Evolutionary conservation across 176 grass and related monocot genomes (phyloP), one percentile per base, ranked within the genome.

Genomic region (Bothriochloa decipiens): DNA sequence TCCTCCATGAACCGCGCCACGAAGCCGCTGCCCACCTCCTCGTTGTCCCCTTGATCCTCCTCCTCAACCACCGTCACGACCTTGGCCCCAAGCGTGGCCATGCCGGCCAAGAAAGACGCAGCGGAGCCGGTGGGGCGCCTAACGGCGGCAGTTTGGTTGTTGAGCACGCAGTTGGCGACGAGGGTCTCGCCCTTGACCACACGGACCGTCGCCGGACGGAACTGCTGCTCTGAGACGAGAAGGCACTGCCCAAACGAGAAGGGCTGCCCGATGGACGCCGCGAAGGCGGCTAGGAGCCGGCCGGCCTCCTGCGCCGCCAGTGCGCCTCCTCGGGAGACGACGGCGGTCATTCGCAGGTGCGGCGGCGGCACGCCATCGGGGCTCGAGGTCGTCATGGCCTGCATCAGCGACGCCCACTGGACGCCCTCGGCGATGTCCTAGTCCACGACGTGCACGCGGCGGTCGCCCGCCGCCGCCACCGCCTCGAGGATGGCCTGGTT

Each of bases 401-500:
- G 89, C 89, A 94, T 91, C 78, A 94, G 83, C 6, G 89, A 91
- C 32, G 92, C 84, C 92, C 92, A 94, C 89, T 94, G 92, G 60
- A 91, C 89, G 22, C 92, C 92, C 84, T 91, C 92, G 41, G 92
- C 89, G 84, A 94, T 78, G 64, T 94, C 92, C 73, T 91, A 94
- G 86, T 94, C 92, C 7, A 94, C 81, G n/a, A 94, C 39, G 84
- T 94, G 92, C 49, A 94, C 86, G 8, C 92, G 89, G 9, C 89
- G 83, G 28, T 94, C 92, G 68, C 77, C 84, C 0, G 72, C 36
- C 47, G 86, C 87, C 10, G 93, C 36, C 47, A 89, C 87, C 10
- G 93, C 96, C 85, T 98, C 96, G 35, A 98, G 88, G 86, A 98
- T 95, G 18, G 96, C 96, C 60, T 98, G 96, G 80, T 98, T 98